Percentiles rank a stretch among this genome's conserved stretches.
These are phyloP conservation scores for Monilinia fructigena DNA, from an alignment of 2,329 filamentous ascomycete genomes.

Conservation along the genomic window DNA sequence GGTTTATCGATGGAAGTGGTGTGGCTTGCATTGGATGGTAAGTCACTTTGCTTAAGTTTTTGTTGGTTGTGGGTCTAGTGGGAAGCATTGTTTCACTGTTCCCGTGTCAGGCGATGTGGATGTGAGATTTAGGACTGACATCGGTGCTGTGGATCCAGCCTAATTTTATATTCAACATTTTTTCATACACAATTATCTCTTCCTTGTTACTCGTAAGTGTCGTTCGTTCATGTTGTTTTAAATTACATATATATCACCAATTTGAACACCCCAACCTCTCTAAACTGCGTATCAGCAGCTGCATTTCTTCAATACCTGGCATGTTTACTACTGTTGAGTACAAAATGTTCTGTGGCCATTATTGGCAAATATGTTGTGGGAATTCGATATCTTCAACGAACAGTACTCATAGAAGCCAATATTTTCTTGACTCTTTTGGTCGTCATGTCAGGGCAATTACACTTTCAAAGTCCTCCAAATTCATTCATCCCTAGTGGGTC, in stretches of 20 bases:
- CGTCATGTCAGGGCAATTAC: not conserved
- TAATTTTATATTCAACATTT: not conserved
- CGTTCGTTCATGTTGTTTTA: not conserved
- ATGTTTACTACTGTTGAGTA: constrained; percentile 13
- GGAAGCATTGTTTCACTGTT: not conserved
- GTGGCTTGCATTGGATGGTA: constrained; percentile 18
- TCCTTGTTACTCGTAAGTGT: not conserved
- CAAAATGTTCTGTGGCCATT: not conserved
- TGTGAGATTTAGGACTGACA: not conserved
- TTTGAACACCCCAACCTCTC: not conserved
- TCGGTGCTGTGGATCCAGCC: not conserved
- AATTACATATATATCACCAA: not conserved
- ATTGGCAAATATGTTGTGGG: not conserved
- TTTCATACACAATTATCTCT: not conserved
- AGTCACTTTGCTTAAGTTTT: not conserved
- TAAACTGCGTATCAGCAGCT: not conserved
- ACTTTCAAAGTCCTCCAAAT: not conserved
- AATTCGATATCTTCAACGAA: not conserved
- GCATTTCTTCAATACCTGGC: not conserved
- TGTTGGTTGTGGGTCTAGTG: not conserved
- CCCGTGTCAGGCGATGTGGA: not conserved
- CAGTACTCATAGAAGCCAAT: not conserved
- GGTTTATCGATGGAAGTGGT: not conserved
- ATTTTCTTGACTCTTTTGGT: not conserved
- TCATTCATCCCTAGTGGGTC: not conserved